These are phyloP conservation scores for Inga laurina DNA, from an alignment of 306 rosid genomes.

Conservation along the genomic window DNA sequence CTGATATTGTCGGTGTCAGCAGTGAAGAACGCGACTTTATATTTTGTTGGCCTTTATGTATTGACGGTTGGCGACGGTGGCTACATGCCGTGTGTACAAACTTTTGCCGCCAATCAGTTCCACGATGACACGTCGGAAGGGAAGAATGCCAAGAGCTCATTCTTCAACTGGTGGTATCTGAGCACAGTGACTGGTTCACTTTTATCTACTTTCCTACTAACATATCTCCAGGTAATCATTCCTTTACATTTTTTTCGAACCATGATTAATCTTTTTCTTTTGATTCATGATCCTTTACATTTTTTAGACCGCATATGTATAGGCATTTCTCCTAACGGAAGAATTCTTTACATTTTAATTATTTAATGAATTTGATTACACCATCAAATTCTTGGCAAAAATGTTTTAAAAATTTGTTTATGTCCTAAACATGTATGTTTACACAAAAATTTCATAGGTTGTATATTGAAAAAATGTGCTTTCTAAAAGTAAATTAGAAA, in stretches of 20 bases:
- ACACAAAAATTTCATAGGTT: background rate
- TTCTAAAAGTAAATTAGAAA: background rate
- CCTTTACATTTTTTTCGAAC: background rate
- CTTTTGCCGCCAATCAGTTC: background rate
- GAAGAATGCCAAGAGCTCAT: conserved; percentile 14
- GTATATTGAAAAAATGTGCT: no score
- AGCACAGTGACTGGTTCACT: background rate
- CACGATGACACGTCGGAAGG: background rate
- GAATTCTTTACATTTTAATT: background rate
- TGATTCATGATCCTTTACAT: no score
- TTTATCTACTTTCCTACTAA: background rate
- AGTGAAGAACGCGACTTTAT: conserved; percentile 32
- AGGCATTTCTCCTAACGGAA: no score
- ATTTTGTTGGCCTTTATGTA: conserved; percentile 54
- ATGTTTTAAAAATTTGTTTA: background rate
- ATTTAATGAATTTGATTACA: background rate
- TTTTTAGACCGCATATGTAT: no score
- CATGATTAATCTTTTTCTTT: no score
- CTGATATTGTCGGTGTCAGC: conserved; percentile 57
- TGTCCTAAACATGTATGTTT: background rate
- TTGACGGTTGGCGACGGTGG: conserved; percentile 74
- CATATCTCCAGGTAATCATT: background rate
- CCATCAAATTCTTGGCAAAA: background rate
- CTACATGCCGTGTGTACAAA: conserved; percentile 46
- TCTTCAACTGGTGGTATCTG: conserved; percentile 11